These are phyloP conservation scores for Umbelopsis sp. DNA, from an alignment of 192 early-diverging fungal genomes.

Conservation along the genomic window DNA sequence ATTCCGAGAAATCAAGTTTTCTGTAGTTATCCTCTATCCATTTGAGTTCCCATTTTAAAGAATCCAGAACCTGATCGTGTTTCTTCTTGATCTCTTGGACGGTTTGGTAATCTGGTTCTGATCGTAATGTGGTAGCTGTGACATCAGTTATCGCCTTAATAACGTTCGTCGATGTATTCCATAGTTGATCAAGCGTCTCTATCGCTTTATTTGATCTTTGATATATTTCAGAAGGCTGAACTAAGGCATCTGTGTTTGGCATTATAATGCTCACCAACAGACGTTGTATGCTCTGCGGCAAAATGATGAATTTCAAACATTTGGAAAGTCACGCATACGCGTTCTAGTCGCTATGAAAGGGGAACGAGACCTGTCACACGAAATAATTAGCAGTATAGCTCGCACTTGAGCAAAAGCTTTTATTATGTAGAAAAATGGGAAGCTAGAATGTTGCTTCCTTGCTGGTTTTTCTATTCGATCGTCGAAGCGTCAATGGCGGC, in stretches of 20 bases:
- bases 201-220: not conserved
- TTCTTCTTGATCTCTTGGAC: not conserved
- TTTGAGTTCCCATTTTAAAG: not conserved
- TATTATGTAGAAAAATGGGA: not conserved
- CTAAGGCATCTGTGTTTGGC: not conserved
- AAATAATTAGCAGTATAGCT: not conserved
- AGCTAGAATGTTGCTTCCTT: not conserved
- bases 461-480: not conserved
- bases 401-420: not conserved
- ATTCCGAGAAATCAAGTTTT: not conserved
- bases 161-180: not conserved
- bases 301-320: not conserved
- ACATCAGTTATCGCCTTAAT: slow-evolving; percentile 5
- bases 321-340: not conserved
- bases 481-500: not conserved
- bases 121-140: not conserved
- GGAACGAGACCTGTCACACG: no score
- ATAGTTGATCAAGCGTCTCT: not conserved
- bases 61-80: not conserved
- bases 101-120: slow-evolving; percentile 4
- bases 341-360: no score
- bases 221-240: slow-evolving; percentile 1
- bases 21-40: not conserved
- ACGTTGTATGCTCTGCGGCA: not conserved
- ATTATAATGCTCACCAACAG: not conserved